Conservation (phyloP, 768 basidiomycete species). For the Auricularia auricula-judae region DNA sequence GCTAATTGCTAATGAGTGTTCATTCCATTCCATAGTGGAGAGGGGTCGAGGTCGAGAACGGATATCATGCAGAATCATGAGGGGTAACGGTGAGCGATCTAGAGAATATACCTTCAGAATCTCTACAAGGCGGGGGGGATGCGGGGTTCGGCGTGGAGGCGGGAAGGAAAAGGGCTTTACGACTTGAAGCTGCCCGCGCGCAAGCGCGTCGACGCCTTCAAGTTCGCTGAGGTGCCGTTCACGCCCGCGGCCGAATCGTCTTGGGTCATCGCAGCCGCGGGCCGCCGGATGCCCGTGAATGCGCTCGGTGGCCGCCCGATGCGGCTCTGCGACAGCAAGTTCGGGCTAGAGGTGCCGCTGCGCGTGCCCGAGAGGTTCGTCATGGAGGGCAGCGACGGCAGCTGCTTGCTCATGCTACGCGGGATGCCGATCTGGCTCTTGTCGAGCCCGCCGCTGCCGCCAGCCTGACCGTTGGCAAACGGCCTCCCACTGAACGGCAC, state of each 20-base stretch:
- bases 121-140: background rate
- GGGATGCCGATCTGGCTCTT: background rate
- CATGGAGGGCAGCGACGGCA: conserved; percentile 32
- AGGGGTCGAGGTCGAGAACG: background rate
- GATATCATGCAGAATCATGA: background rate
- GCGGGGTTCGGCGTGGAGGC: background rate
- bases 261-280: background rate
- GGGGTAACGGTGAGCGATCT: background rate
- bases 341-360: background rate
- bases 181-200: background rate
- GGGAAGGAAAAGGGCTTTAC: background rate
- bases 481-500: background rate
- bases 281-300: background rate
- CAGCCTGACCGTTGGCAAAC: background rate
- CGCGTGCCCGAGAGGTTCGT: conserved; percentile 16
- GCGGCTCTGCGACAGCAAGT: conserved; percentile 28
- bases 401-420: background rate
- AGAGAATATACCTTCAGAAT: background rate
- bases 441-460: background rate
- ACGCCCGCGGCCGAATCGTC: background rate
- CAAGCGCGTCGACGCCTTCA: background rate
- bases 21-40: background rate
- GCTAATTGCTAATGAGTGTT: background rate
- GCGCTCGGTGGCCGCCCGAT: conserved; percentile 27
- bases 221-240: background rate